Evolutionary conservation across 1,284 basidiomycete species (phyloP).

Genomic region (Ganoderma sinense): DNA sequence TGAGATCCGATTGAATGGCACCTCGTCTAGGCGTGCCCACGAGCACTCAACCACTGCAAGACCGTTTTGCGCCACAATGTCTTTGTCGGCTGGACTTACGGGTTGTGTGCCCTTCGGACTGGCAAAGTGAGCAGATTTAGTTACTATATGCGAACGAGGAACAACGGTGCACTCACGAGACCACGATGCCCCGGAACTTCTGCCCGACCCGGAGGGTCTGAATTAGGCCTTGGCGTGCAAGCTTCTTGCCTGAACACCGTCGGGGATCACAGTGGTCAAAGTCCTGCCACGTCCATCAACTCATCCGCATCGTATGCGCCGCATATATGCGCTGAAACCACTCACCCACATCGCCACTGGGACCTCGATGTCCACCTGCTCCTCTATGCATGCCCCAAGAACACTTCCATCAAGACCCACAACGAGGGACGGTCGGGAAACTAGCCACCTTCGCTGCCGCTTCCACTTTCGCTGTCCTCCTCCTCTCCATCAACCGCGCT

Average conservation of each 20-base stretch:
- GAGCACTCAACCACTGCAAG: slow-evolving; percentile 97
- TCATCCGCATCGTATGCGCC: not conserved
- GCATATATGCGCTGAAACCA: slow-evolving; percentile 25
- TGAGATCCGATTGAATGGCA: slow-evolving; percentile 94
- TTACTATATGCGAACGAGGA: not conserved
- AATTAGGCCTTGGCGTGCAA: slow-evolving; percentile 87
- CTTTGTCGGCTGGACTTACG: slow-evolving; percentile 86
- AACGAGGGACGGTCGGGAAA: not conserved
- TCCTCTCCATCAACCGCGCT: slow-evolving; percentile 26
- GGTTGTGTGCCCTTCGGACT: slow-evolving; percentile 89
- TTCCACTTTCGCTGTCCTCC: slow-evolving; percentile 10
- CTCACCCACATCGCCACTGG: slow-evolving; percentile 92
- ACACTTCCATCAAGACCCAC: not conserved
- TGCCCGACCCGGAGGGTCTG: slow-evolving; percentile 86
- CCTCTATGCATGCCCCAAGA: slow-evolving; percentile 17
- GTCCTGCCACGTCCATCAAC: slow-evolving; percentile 61
- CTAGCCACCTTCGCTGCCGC: slow-evolving; percentile 26
- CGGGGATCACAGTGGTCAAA: slow-evolving; percentile 98
- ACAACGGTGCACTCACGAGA: slow-evolving; percentile 69
- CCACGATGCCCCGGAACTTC: slow-evolving; percentile 90
- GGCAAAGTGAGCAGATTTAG: not conserved
- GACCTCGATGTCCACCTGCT: slow-evolving; percentile 55
- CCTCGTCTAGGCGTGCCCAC: slow-evolving; percentile 94
- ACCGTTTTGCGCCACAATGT: slow-evolving; percentile 80
- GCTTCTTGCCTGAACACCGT: slow-evolving; percentile 95